Evolutionary conservation across 345 rosid species (phyloP), one percentile per base, ranked within the genome.

Genomic region (Viola odorata): DNA sequence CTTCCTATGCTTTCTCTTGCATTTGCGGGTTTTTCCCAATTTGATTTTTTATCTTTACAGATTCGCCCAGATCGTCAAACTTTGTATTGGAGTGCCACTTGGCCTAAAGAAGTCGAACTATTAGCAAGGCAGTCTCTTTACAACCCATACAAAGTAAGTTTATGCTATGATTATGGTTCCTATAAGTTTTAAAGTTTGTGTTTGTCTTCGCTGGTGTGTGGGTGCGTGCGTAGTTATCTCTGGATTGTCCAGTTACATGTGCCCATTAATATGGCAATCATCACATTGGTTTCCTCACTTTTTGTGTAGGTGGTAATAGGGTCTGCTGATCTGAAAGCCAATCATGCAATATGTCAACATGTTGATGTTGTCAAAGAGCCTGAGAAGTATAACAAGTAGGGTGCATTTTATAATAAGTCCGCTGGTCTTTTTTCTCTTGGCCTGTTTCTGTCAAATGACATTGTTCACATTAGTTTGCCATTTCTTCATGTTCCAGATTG

Each of bases 81-180:
- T 58, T 72, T 95, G 73, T 95, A 95, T 68, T 91, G 97, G 99
- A 95, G 99, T 82, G 99, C 99, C 45, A 95, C 99, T 53, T 95
- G 97, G 99, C 99, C 99, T 7, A 95, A 91, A 78, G 99, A 95
- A 70, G 99, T 95, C 57, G 97, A 95, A 72, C 96, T 81, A 39
- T 77, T 95, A 62, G 81, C 99, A 8, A 84, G 74, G 66, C 82
- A 95, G 69, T 95, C 82, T 76, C 97, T 95, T 60, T 85, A 95
- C 84, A 95, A 88, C 55, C 84, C 99, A 37, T 95, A 95, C 84
- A 91, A 95, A 85, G 97, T 95, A 81, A 83, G 81, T 44, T 1
- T 12, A 37, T 57, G n/a, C 47, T 41, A 12, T 48, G 1, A 37
- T 15, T 58, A 47, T 1, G 7, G 45, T 42, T 42, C 32, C 11